phyloP scores from a whole-genome alignment of 2,329 filamentous ascomycete genomes.

The Incumbomyces lentus region DNA sequence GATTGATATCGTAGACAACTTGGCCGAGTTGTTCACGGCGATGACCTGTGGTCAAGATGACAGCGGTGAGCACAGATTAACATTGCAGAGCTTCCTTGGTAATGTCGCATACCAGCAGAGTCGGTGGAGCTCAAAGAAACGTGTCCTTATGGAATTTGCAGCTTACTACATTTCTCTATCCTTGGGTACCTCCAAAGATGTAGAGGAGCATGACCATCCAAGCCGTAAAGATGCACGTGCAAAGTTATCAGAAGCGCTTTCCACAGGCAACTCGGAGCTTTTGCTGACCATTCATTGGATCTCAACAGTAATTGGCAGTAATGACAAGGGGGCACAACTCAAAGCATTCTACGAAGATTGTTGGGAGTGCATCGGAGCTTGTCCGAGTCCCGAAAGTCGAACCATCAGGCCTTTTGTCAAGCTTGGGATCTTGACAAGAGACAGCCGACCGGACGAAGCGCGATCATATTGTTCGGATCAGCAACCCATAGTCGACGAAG shows the following conservation, averaged over 20 bases:
- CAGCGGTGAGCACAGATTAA: background rate
- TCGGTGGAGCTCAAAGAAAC: too few relatives aligned
- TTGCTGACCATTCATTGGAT: constrained; percentile 1
- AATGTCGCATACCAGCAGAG: too few relatives aligned
- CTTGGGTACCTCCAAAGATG: background rate
- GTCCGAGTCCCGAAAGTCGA: background rate
- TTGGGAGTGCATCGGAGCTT: constrained; percentile 1
- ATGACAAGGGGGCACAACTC: background rate
- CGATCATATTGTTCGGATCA: too few relatives aligned
- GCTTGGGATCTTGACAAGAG: too few relatives aligned
- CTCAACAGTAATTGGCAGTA: background rate
- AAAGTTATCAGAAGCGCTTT: background rate
- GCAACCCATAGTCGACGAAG: background rate
- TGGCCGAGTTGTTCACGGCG: background rate
- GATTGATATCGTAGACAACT: background rate
- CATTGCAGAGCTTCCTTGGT: constrained; percentile 1
- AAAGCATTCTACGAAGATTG: constrained; percentile 4
- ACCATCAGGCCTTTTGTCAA: background rate
- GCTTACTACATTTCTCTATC: constrained; percentile 2
- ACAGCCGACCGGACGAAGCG: too few relatives aligned
- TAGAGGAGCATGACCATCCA: background rate
- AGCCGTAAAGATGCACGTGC: background rate
- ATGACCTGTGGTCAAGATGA: background rate
- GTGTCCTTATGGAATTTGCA: background rate
- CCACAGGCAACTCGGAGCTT: background rate